These are phyloP conservation scores for Canavalia gladiata DNA, from an alignment of 306 rosid genomes.

Conservation along the genomic window DNA sequence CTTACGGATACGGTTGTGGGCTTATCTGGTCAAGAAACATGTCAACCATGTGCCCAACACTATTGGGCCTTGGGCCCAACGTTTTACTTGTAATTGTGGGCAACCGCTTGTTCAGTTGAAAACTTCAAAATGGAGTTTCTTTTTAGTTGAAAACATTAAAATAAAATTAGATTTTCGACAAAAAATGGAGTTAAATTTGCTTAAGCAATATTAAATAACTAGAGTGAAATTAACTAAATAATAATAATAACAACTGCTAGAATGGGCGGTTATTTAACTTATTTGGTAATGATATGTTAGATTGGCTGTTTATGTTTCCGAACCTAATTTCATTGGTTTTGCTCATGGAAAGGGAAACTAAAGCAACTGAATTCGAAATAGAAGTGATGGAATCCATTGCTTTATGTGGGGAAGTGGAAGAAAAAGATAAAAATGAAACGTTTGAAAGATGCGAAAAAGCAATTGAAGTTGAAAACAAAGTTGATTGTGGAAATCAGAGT, in stretches of 20 bases:
- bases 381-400: slow-evolving; percentile 38
- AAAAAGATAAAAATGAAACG: not conserved
- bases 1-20: not conserved
- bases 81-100: not conserved
- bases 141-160: too few species aligned
- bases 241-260: not conserved
- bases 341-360: not conserved
- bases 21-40: not conserved
- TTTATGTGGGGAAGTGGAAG: slow-evolving; percentile 20
- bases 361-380: not conserved
- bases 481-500: slow-evolving; percentile 14
- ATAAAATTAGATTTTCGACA: too few species aligned
- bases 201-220: not conserved
- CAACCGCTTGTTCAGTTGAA: slow-evolving; percentile 12
- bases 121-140: not conserved
- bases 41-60: not conserved
- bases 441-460: slow-evolving; percentile 12
- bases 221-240: not conserved
- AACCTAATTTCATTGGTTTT: slow-evolving; percentile 7
- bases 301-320: not conserved
- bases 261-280: not conserved
- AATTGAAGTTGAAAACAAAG: slow-evolving; percentile 4
- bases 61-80: slow-evolving; percentile 22
- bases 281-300: not conserved
- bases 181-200: too few species aligned